phyloP scores from a whole-genome alignment of 306 rosid genomes.

The Quercus variabilis region DNA sequence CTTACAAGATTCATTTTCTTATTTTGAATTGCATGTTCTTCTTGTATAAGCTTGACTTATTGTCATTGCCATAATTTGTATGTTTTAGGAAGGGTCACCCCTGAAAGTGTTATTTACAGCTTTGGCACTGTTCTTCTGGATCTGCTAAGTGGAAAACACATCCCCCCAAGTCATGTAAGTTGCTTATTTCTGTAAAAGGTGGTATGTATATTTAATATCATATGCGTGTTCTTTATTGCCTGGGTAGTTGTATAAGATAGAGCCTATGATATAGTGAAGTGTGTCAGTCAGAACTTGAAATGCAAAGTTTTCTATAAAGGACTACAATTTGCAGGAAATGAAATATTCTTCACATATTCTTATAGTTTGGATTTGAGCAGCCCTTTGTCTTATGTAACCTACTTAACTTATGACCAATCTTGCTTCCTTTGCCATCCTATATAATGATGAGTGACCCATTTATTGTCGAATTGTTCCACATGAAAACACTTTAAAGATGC shows the following conservation, averaged over 20 bases:
- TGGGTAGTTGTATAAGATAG: background rate
- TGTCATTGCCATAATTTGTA: conserved; percentile 6
- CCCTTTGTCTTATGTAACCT: background rate
- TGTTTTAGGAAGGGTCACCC: conserved; percentile 86
- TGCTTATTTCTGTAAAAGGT: background rate
- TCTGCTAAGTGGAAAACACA: conserved; percentile 96
- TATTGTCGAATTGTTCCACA: background rate
- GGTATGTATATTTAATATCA: background rate
- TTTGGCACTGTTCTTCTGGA: conserved; percentile 94
- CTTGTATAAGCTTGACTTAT: conserved; percentile 5
- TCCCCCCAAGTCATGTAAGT: conserved; percentile 98
- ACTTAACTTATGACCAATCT: background rate
- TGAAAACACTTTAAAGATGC: background rate
- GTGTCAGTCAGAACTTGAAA: background rate
- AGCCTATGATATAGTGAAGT: background rate
- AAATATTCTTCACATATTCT: background rate
- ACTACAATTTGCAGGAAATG: background rate
- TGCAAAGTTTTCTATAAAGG: background rate
- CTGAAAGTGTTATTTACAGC: conserved; percentile 97
- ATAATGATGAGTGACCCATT: background rate
- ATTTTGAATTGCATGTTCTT: background rate
- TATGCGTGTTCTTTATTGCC: conserved; percentile 3
- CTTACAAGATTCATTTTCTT: background rate
- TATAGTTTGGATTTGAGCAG: conserved; percentile 2
- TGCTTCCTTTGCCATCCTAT: background rate